Percentiles rank a stretch among this genome's conserved stretches.
phyloP scores from a whole-genome alignment of 768 basidiomycete species.

The Leccinum aurantiacum region DNA sequence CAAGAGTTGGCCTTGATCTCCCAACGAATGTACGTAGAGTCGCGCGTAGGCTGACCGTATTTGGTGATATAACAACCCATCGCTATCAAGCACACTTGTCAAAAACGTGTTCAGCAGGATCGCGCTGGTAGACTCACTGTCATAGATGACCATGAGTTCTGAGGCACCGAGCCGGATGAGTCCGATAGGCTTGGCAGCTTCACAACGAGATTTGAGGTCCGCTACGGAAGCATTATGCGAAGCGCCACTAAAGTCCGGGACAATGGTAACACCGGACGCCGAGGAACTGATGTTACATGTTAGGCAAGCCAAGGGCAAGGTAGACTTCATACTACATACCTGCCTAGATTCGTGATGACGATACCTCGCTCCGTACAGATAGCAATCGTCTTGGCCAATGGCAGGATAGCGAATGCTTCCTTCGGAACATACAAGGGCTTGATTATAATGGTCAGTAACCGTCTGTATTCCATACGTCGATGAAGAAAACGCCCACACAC shows the following conservation, averaged over 20 bases:
- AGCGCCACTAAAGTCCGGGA: constrained; percentile 58
- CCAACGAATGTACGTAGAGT: constrained; percentile 70
- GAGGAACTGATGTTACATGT: constrained; percentile 36
- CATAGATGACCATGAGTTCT: constrained; percentile 73
- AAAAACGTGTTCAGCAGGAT: constrained; percentile 1
- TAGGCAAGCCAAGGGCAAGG: not conserved
- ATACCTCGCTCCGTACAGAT: constrained; percentile 66
- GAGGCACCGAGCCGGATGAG: constrained; percentile 52
- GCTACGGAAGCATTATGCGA: constrained; percentile 41
- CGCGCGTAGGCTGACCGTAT: constrained; percentile 62
- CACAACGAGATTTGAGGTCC: constrained; percentile 58
- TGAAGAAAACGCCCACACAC: constrained; percentile 39
- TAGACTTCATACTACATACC: constrained; percentile 43
- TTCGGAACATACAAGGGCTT: constrained; percentile 72
- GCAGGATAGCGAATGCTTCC: constrained; percentile 61
- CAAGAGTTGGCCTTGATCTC: constrained; percentile 67
- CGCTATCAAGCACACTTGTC: constrained; percentile 39
- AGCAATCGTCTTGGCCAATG: constrained; percentile 61
- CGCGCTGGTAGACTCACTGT: constrained; percentile 47
- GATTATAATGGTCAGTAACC: not conserved
- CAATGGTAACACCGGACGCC: constrained; percentile 42
- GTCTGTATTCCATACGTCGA: constrained; percentile 4
- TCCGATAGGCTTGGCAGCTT: constrained; percentile 63
- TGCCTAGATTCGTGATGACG: constrained; percentile 63
- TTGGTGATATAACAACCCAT: constrained; percentile 77